These are phyloP conservation scores for Paralagenidium karlingii DNA, from an alignment of 352 stramenopile species.

Conservation along the genomic window DNA sequence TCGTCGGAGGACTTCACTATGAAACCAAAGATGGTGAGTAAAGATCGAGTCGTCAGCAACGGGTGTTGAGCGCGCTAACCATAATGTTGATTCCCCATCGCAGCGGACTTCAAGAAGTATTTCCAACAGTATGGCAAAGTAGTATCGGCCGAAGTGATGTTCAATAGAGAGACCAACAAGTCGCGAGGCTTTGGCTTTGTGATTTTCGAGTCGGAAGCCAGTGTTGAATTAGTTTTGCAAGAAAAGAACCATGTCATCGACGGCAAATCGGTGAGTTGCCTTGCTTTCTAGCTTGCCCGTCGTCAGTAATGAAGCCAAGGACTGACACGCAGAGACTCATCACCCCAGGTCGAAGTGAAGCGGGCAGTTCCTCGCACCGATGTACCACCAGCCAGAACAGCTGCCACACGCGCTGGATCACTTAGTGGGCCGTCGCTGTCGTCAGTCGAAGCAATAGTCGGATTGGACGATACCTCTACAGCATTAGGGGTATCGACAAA, in stretches of 20 bases:
- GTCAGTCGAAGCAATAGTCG: too few relatives aligned
- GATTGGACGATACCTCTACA: too few relatives aligned
- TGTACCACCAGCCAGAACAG: conserved; percentile 51
- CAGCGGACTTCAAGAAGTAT: conserved; percentile 86
- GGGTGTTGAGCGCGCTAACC: neutral
- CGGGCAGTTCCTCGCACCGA: conserved; percentile 74
- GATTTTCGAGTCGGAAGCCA: conserved; percentile 84
- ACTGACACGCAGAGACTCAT: neutral
- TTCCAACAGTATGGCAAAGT: conserved; percentile 90
- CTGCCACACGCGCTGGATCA: conserved; percentile 57
- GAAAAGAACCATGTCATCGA: conserved; percentile 86
- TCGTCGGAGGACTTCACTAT: conserved; percentile 88
- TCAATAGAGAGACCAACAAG: conserved; percentile 92
- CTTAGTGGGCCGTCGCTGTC: conserved; percentile 53
- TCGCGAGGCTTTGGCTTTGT: conserved; percentile 90
- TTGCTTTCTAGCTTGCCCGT: neutral
- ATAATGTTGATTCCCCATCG: too few relatives aligned
- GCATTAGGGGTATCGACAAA: too few relatives aligned
- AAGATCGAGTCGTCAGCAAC: neutral
- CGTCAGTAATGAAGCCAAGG: too few relatives aligned
- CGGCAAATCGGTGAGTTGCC: conserved; percentile 61
- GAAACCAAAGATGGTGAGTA: conserved; percentile 86
- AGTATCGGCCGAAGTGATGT: conserved; percentile 90
- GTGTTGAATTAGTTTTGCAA: conserved; percentile 78
- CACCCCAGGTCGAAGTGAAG: conserved; percentile 72